Evolutionary conservation across 768 basidiomycete genomes (phyloP).

Genomic region (Serpula lacrymans): DNA sequence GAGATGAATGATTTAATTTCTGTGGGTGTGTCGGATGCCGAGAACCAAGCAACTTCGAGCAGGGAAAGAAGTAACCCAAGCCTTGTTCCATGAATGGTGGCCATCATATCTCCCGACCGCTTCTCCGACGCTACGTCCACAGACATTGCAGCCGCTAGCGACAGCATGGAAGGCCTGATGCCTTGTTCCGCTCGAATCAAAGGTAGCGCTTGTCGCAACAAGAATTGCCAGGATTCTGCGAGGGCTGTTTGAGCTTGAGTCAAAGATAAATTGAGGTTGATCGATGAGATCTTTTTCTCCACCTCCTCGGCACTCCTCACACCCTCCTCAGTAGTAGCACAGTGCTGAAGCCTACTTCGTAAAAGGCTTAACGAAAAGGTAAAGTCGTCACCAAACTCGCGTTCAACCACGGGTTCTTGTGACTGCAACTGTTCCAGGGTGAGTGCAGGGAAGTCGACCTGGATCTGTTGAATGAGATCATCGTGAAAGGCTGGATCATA

Average conservation of each 20-base stretch:
- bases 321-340: slow-evolving; percentile 33
- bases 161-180: slow-evolving; percentile 53
- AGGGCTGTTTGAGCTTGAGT: slow-evolving; percentile 74
- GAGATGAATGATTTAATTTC: slow-evolving; percentile 60
- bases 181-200: slow-evolving; percentile 60
- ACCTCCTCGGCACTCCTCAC: slow-evolving; percentile 42
- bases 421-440: slow-evolving; percentile 61
- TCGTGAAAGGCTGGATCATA: slow-evolving; percentile 76
- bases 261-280: slow-evolving; percentile 87
- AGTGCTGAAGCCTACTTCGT: slow-evolving; percentile 53
- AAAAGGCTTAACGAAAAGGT: slow-evolving; percentile 63
- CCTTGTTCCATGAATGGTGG: slow-evolving; percentile 72
- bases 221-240: slow-evolving; percentile 72
- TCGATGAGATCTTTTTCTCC: slow-evolving; percentile 59
- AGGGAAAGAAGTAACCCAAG: slow-evolving; percentile 71
- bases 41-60: slow-evolving; percentile 80
- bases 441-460: slow-evolving; percentile 54
- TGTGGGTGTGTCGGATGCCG: slow-evolving; percentile 46
- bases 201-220: slow-evolving; percentile 62
- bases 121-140: slow-evolving; percentile 63
- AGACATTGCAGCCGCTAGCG: slow-evolving; percentile 61
- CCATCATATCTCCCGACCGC: slow-evolving; percentile 81
- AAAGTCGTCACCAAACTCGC: slow-evolving; percentile 80
- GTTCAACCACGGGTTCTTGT: slow-evolving; percentile 58
- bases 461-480: slow-evolving; percentile 46